These are phyloP conservation scores for Camillea tinctor DNA, from an alignment of 2,329 filamentous ascomycete species.

Conservation along the genomic window DNA sequence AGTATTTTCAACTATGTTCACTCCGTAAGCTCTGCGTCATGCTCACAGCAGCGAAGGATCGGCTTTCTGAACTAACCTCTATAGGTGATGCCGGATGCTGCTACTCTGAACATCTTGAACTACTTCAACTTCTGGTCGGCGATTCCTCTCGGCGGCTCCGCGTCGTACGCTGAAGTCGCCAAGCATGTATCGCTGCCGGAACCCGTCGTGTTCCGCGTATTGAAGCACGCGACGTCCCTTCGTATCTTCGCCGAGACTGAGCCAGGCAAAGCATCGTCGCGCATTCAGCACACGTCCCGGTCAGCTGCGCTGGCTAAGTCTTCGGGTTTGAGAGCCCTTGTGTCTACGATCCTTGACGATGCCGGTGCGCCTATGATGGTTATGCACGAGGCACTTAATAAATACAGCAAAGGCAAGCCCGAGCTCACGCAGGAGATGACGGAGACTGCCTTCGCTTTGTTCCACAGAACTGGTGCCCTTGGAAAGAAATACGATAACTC, in stretches of 20 bases:
- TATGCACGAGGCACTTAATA: conserved; percentile 34
- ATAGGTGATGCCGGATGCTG: conserved; percentile 43
- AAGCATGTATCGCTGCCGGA: conserved; percentile 36
- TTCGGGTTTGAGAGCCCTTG: conserved; percentile 35
- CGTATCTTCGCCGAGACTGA: conserved; percentile 37
- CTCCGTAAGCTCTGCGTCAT: conserved; percentile 30
- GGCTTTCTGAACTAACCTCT: not conserved
- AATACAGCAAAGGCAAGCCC: conserved; percentile 31
- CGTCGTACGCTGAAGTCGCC: conserved; percentile 42
- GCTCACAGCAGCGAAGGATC: not conserved
- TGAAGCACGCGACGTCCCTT: conserved; percentile 39
- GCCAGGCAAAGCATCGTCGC: conserved; percentile 23
- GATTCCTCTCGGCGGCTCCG: conserved; percentile 46
- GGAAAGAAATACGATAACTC: conserved; percentile 32
- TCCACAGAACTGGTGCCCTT: conserved; percentile 32
- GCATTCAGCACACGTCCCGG: conserved; percentile 37
- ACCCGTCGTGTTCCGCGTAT: conserved; percentile 38
- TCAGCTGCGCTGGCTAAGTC: conserved; percentile 38
- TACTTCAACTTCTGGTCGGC: conserved; percentile 52
- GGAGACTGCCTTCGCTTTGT: conserved; percentile 38
- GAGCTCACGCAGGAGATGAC: conserved; percentile 34
- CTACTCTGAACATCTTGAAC: conserved; percentile 47
- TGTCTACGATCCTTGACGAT: conserved; percentile 38
- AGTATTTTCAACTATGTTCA: conserved; percentile 47
- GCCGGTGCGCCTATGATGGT: conserved; percentile 37